These are phyloP conservation scores for Talaromyces ruber DNA, from an alignment of 495 filamentous ascomycete species.

Conservation along the genomic window DNA sequence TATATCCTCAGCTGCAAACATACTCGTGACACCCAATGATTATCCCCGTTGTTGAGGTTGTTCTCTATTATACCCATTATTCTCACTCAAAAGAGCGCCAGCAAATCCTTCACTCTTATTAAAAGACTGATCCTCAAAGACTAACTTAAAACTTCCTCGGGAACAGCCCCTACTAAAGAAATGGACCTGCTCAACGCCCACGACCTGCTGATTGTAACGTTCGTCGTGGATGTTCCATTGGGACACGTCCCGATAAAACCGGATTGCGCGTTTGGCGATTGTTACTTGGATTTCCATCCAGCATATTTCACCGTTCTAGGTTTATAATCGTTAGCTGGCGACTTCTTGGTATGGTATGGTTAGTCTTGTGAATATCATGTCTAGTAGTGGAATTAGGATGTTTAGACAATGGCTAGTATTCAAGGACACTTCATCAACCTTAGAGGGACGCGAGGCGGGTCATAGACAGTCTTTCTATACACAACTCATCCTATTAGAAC, in stretches of 20 bases:
- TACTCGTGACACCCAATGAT: neutral
- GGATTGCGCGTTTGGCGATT: neutral
- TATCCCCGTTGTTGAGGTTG: neutral
- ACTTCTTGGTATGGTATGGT: no score
- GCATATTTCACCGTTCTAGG: neutral
- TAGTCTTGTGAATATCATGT: neutral
- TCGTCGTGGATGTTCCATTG: neutral
- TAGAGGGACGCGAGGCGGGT: neutral
- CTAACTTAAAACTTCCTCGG: neutral
- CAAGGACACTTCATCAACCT: neutral
- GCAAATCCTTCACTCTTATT: neutral
- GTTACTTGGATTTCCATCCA: conserved; percentile 4
- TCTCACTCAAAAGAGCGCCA: neutral
- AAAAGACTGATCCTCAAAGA: neutral
- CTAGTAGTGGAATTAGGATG: neutral
- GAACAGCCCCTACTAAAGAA: conserved; percentile 1
- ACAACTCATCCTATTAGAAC: neutral
- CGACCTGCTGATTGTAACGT: neutral
- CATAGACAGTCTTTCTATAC: neutral
- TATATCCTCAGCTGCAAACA: neutral
- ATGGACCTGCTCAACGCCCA: neutral
- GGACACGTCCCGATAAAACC: neutral
- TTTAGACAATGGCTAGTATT: neutral
- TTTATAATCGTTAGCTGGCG: neutral
- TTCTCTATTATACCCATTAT: neutral